Evolutionary conservation across 495 filamentous ascomycete genomes (phyloP).

Genomic region (Penicillium nucicola): DNA sequence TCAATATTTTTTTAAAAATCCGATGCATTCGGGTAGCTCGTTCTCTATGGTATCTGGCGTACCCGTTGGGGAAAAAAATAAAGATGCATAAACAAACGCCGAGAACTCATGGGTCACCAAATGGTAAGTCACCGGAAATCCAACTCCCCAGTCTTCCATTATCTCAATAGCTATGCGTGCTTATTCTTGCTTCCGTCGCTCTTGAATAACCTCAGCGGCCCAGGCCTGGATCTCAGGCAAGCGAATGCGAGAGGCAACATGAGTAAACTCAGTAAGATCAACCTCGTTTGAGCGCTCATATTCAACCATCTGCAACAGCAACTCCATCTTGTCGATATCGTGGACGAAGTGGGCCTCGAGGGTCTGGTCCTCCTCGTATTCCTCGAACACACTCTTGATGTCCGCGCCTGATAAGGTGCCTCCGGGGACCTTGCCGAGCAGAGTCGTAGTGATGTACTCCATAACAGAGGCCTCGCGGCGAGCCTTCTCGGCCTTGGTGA

Average conservation of each 20-base stretch:
- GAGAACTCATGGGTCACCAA: constrained; percentile 1
- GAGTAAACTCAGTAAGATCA: constrained; percentile 81
- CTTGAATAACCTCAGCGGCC: constrained; percentile 70
- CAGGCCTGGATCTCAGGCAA: constrained; percentile 77
- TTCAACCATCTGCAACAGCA: constrained; percentile 92
- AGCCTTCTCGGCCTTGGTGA: constrained; percentile 73
- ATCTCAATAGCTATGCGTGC: not conserved
- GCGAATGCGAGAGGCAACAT: constrained; percentile 68
- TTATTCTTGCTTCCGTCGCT: constrained; percentile 56
- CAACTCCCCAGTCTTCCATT: not conserved
- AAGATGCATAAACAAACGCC: constrained; percentile 16
- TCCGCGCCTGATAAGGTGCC: constrained; percentile 58
- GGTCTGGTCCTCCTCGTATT: constrained; percentile 87
- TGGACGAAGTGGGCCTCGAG: constrained; percentile 86
- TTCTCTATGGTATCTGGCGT: constrained; percentile 21
- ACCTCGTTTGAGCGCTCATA: constrained; percentile 76
- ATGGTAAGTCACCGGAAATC: not conserved
- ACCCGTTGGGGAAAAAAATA: constrained; percentile 8
- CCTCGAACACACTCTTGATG: constrained; percentile 78
- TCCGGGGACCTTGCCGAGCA: constrained; percentile 72
- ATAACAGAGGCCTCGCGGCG: constrained; percentile 83
- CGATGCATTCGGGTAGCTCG: constrained; percentile 12
- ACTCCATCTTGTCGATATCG: constrained; percentile 94
- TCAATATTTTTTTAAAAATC: not conserved
- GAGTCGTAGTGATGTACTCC: constrained; percentile 71